These are phyloP conservation scores for Knufia fluminis DNA, from an alignment of 2,329 filamentous ascomycete species.

Conservation along the genomic window DNA sequence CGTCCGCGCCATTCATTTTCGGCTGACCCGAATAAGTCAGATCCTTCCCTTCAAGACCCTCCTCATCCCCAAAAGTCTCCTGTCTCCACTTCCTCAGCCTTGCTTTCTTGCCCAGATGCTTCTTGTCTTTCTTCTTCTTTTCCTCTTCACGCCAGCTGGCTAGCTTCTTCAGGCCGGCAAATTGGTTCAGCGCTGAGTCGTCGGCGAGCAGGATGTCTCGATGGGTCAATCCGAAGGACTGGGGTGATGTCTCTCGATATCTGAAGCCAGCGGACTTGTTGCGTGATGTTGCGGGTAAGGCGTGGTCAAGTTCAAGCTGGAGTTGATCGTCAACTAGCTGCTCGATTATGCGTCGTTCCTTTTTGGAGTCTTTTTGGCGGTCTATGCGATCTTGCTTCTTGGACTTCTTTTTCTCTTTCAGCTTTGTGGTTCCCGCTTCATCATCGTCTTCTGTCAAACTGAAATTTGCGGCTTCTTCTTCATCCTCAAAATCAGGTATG, in stretches of 20 bases:
- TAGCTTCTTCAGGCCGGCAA: slow-evolving; percentile 88
- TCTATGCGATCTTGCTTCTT: slow-evolving; percentile 44
- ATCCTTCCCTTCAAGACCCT: slow-evolving; percentile 32
- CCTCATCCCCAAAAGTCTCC: slow-evolving; percentile 55
- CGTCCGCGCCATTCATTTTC: slow-evolving; percentile 12
- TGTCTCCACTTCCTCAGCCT: slow-evolving; percentile 76
- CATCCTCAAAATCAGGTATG: slow-evolving; percentile 61
- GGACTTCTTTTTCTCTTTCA: slow-evolving; percentile 42
- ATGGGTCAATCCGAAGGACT: slow-evolving; percentile 78
- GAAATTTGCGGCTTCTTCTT: slow-evolving; percentile 37
- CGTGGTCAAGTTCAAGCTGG: slow-evolving; percentile 64
- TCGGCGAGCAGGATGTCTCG: slow-evolving; percentile 86
- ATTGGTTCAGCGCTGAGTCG: slow-evolving; percentile 79
- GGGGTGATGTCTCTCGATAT: slow-evolving; percentile 89
- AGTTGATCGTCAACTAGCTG: slow-evolving; percentile 74
- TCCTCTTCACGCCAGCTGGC: slow-evolving; percentile 78
- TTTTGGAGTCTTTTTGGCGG: slow-evolving; percentile 63
- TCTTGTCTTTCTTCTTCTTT: slow-evolving; percentile 83
- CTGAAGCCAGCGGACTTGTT: slow-evolving; percentile 58
- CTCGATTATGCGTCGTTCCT: slow-evolving; percentile 75
- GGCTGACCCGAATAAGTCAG: slow-evolving; percentile 8
- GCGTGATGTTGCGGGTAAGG: slow-evolving; percentile 47
- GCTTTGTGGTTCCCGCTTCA: slow-evolving; percentile 27
- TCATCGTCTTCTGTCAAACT: slow-evolving; percentile 43
- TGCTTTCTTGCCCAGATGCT: slow-evolving; percentile 85